These are phyloP conservation scores for Colletotrichum lini DNA, from an alignment of 2,329 filamentous ascomycete genomes.

Conservation along the genomic window DNA sequence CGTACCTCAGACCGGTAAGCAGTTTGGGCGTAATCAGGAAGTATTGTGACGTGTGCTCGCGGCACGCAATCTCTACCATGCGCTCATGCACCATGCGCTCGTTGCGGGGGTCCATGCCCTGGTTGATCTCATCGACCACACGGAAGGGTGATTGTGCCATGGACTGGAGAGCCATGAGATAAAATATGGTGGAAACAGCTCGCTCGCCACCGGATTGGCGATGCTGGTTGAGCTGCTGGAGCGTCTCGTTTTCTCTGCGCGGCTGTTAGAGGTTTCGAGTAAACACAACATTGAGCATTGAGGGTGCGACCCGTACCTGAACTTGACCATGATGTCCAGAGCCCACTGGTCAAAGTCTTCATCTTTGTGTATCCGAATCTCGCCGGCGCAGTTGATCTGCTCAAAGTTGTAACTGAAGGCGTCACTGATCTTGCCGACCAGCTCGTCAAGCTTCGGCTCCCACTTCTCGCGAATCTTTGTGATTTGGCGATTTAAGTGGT, in stretches of 20 bases:
- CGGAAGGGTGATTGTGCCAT: constrained; percentile 96
- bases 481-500: constrained; percentile 71
- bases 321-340: constrained; percentile 94
- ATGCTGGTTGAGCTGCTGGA: constrained; percentile 90
- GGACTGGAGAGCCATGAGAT: constrained; percentile 96
- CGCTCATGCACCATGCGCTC: constrained; percentile 98
- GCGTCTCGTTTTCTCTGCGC: constrained; percentile 81
- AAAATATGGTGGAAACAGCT: constrained; percentile 97
- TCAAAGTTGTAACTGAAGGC: constrained; percentile 95
- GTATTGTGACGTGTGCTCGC: constrained; percentile 85
- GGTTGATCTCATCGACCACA: constrained; percentile 99
- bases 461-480: constrained; percentile 77
- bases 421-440: constrained; percentile 86
- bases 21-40: constrained; percentile 99
- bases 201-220: constrained; percentile 97
- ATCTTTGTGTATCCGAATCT: constrained; percentile 90
- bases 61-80: constrained; percentile 97
- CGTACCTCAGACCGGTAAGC: constrained; percentile 86
- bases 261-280: constrained; percentile 1
- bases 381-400: constrained; percentile 93
- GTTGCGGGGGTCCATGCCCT: constrained; percentile 99
- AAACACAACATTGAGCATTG: neutral
- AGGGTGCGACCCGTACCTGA: constrained; percentile 74
- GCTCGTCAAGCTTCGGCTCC: constrained; percentile 85
- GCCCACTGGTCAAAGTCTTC: constrained; percentile 96